phyloP scores from a whole-genome alignment of 257 asterid genomes.

The Perilla frutescens region DNA sequence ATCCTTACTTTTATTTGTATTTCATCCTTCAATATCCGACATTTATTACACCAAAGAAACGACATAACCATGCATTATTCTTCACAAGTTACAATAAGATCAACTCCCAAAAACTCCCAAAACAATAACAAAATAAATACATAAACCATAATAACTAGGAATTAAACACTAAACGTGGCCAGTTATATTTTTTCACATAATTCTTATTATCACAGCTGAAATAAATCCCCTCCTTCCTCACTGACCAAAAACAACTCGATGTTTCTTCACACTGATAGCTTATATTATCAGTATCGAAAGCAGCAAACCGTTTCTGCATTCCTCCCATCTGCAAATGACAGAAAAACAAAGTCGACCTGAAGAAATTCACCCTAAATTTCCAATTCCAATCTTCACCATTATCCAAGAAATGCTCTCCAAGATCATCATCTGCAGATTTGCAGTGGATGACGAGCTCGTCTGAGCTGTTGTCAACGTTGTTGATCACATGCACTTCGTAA shows the following conservation, averaged over 20 bases:
- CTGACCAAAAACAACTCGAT: slow-evolving; percentile 52
- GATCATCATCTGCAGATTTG: slow-evolving; percentile 51
- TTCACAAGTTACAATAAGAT: no score
- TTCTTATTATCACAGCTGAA: slow-evolving; percentile 45
- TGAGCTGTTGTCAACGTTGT: slow-evolving; percentile 16
- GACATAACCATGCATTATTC: no score
- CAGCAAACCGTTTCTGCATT: slow-evolving; percentile 33
- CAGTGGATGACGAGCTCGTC: slow-evolving; percentile 38
- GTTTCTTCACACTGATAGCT: slow-evolving; percentile 54
- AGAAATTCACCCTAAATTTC: slow-evolving; percentile 49
- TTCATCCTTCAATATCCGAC: no score
- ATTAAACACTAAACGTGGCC: slow-evolving; percentile 13
- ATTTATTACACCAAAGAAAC: no score
- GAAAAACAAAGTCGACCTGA: slow-evolving; percentile 49
- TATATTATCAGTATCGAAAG: slow-evolving; percentile 43
- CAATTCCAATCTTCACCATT: slow-evolving; percentile 44
- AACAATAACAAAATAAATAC: not conserved
- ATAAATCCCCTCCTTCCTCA: slow-evolving; percentile 48
- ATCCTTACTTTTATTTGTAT: no score
- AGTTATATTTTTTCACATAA: slow-evolving; percentile 39
- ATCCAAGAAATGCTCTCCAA: slow-evolving; percentile 45
- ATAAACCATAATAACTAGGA: not conserved
- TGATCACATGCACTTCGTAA: slow-evolving; percentile 44
- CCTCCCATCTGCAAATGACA: slow-evolving; percentile 47
- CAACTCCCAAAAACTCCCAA: no score